Percentiles rank a stretch among this genome's conserved stretches.
Conservation (phyloP, 2,329 filamentous ascomycete species). For the Cryphonectria japonica region DNA sequence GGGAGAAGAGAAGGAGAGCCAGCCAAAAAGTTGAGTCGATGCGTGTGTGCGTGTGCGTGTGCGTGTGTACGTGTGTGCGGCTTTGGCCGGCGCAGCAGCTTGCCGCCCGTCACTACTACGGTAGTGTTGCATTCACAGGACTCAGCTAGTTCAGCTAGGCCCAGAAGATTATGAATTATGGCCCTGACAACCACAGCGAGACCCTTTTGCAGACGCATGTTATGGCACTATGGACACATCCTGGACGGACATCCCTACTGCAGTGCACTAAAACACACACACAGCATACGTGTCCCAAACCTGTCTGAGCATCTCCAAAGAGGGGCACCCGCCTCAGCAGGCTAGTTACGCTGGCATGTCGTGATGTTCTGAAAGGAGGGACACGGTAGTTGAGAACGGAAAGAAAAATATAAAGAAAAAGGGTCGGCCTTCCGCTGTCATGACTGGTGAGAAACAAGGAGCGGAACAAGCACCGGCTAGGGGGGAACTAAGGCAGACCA, state of each 20-base stretch:
- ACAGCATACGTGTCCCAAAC: background rate
- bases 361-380: background rate
- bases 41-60: background rate
- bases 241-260: background rate
- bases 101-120: constrained; percentile 4
- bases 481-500: background rate
- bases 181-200: no score
- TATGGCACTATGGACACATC: background rate
- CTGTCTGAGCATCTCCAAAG: background rate
- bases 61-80: constrained; percentile 17
- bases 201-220: no score
- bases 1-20: background rate
- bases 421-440: background rate
- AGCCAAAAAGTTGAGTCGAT: no score
- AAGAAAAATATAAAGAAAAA: background rate
- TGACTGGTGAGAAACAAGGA: background rate
- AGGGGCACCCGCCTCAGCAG: background rate
- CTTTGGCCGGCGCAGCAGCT: constrained; percentile 19
- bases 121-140: background rate
- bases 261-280: no score
- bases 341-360: background rate
- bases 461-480: background rate
- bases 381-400: no score
- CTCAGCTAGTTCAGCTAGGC: background rate
- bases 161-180: background rate